Evolutionary conservation across 805 yeast genomes (phyloP), one percentile per base, ranked within the genome.

Genomic region (Wickerhamiella vanderwaltii): DNA sequence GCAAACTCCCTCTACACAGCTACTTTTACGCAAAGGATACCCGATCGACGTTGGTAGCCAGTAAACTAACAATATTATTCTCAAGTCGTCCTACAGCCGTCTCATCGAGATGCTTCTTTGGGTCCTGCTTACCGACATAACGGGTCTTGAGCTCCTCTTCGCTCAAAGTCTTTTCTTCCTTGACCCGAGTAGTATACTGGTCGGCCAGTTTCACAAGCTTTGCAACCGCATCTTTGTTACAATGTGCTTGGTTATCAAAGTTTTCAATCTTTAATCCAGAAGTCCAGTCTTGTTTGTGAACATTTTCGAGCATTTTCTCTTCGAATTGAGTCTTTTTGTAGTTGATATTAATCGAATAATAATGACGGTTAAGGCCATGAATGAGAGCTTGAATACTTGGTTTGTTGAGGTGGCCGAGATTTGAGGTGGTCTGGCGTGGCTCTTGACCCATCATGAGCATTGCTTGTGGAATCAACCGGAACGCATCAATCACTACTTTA

Each of bases 71-170:
- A 37, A 91, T 78, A 58, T 91, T 93, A 41, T 84, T 91, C 62
- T 91, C 98, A 53, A 93, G 74, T 40, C 84, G 68, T 46, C 69
- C 67, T 50, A 84, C 93, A 9, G 95, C 93, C 0, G 93, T 82
- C 48, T 84, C 95, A 36, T 79, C 72, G 54, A 91, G 69, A 66
- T 91, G 99, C 67, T 88, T 91, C 75, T 93, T 91, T 31, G 99
- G 99, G 62, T 91, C 98, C 64, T 88, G 96, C 60, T 85, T 87
- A 53, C 99, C 99, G 28, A 91, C 96, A 57, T 88, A 93, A 59
- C 98, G 77, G 6, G 95, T 88, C 62, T 84, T 85, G 52, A 88
- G 72, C 61, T 87, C 91, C 30, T 84, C 95, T 54, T 82, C 93
- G 35, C 76, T 67, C 51, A 91, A 67, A 49, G 83, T 94, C 59